Conservation (phyloP, 306 rosid species). For the Sesbania bispinosa region DNA sequence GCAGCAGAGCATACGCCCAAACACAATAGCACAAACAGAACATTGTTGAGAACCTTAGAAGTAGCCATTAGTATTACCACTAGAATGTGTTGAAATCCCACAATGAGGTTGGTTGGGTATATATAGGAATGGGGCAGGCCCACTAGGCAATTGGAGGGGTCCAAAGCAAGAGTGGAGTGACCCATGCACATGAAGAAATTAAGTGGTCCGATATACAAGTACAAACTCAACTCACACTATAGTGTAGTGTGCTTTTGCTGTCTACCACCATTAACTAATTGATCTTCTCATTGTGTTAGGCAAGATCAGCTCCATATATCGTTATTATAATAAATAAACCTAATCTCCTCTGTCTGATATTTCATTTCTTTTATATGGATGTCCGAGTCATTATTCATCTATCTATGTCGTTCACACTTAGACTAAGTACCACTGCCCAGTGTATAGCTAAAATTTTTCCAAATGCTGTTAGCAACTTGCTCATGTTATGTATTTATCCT, state of each 20-base stretch:
- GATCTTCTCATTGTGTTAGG: not conserved
- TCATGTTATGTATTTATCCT: not conserved
- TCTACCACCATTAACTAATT: conserved; percentile 44
- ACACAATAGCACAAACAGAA: conserved; percentile 36
- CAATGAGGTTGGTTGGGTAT: not conserved
- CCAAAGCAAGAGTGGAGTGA: conserved; percentile 10
- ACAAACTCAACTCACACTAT: conserved; percentile 22
- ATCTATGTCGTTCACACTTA: not conserved
- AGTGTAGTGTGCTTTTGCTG: conserved; percentile 53
- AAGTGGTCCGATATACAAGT: conserved; percentile 31
- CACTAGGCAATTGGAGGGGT: not conserved
- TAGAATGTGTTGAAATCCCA: conserved; percentile 4
- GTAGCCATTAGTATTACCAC: conserved; percentile 29
- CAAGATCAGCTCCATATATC: too few species aligned
- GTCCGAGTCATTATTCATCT: not conserved
- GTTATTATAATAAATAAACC: not conserved
- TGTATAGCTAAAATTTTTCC: not conserved
- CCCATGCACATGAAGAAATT: conserved; percentile 32
- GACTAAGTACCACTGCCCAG: not conserved
- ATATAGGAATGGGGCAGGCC: conserved; percentile 23
- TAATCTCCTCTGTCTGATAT: not conserved
- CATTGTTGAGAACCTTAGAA: conserved; percentile 14
- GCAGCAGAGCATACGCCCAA: conserved; percentile 45
- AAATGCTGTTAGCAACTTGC: not conserved
- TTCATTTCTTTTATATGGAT: not conserved